Conservation (phyloP, 139 green algal genomes). For the Chlorella sp. region DNA sequence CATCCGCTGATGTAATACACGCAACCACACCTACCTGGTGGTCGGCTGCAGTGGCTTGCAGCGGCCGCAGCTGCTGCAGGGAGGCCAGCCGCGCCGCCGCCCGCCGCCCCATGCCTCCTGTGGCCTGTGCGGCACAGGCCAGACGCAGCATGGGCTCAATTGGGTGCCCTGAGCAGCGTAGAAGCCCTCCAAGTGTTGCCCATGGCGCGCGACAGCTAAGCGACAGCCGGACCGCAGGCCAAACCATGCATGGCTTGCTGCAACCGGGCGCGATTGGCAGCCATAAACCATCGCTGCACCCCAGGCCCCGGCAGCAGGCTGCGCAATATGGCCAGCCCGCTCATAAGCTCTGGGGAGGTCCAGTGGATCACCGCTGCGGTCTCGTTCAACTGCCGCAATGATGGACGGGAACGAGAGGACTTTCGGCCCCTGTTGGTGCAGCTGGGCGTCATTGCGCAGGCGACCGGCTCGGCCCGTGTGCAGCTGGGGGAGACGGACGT, state of each 20-base stretch:
- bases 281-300: background rate
- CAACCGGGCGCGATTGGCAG: too few relatives aligned
- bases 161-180: too few relatives aligned
- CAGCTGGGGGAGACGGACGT: constrained; percentile 81
- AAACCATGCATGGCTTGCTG: too few relatives aligned
- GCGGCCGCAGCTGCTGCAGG: background rate
- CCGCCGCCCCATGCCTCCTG: constrained; percentile 7
- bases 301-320: background rate
- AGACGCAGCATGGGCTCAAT: background rate
- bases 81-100: background rate
- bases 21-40: background rate
- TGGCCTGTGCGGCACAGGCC: background rate
- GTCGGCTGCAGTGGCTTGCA: background rate
- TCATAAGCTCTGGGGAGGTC: constrained; percentile 15
- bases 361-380: constrained; percentile 45
- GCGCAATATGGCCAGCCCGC: background rate
- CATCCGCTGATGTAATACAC: background rate
- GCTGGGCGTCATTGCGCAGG: constrained; percentile 76
- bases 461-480: constrained; percentile 78
- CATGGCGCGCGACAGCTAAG: too few relatives aligned
- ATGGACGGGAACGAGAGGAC: constrained; percentile 67
- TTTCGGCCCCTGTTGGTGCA: constrained; percentile 61
- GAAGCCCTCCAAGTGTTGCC: too few relatives aligned
- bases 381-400: constrained; percentile 48
- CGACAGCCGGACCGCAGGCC: too few relatives aligned